Evolutionary conservation across 2,329 filamentous ascomycete genomes (phyloP), one percentile per base, ranked within the genome.

Genomic region (Colletotrichum scovillei): DNA sequence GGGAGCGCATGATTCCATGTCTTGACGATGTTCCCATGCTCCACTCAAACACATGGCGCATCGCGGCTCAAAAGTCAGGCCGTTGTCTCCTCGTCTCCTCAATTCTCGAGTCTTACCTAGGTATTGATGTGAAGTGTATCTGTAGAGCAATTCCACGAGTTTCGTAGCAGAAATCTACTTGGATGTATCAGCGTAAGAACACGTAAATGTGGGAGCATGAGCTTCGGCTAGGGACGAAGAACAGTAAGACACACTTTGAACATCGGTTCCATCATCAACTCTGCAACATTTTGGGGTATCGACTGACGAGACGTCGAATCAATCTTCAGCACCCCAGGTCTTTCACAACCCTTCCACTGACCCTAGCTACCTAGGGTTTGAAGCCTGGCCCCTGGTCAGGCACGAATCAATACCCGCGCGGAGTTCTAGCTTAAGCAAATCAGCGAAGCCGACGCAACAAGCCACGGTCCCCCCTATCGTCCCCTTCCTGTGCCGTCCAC

Each of bases 361-460:
- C 38, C 53, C 62, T 53, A 32, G 30, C 28, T 32, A 53, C 42
- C 42, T 42, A 53, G 22, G 53, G 22, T 66, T 57, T 14, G 22
- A 16, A 38, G 28, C 53, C 22, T 14, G 32, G 46, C 53, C 60
- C 69, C 63, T 63, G 35, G 58, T 63, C 68, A 60, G 32, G 42
- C 65, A 72, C 64, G 69, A 72, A 72, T 72, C 69, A 72, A 72
- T 59, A 72, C 65, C 65, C 65, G 65, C 65, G 69, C 69, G 58
- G 69, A 66, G 69, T 63, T 69, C 53, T 42, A 46, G 68, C 57
- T 42, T 38, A 72, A 58, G 65, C 53, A 46, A 72, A 63, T 42
- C 52, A 72, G 65, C 69, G 59, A 68, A 53, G 46, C 58, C 52
- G 69, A 68, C n/a, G 11, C 22, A 56, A 19, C 57, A 56, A 68